Evolutionary conservation across 768 basidiomycete genomes (phyloP), one percentile per base, ranked within the genome.

Genomic region (Astraeus odoratus): DNA sequence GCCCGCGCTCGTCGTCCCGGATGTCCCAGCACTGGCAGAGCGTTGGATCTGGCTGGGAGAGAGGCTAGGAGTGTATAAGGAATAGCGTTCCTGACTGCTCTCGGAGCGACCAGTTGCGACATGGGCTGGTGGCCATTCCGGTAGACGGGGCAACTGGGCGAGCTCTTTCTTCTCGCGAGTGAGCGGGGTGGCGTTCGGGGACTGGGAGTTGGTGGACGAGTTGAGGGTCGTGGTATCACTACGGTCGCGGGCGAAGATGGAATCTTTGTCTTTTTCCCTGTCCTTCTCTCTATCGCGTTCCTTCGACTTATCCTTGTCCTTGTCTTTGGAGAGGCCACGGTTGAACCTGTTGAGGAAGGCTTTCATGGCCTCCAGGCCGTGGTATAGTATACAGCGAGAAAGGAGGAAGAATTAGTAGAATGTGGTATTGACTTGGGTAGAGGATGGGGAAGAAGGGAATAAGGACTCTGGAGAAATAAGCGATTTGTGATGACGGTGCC

Each of bases 291-390:
- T 54, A 2, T 61, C 57, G n/a, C n/a, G n/a, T n/a, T n/a, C n/a
- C n/a, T n/a, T n/a, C n/a, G n/a, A n/a, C 4, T 29, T 57, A 8
- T 60, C 60, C 7, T 51, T 55, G 5, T 68, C 69, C 49, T 54
- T 66, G 30, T 63, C 61, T 38, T 65, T 84, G 58, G 72, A 65
- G 53, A 70, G 75, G 47, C 70, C 75, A 45, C 78, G 77, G 56
- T 86, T 86, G 55, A 90, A 69, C 58, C 86, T 78, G 60, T 77
- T 76, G 65, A 90, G 77, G 55, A 90, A 83, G 35, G 88, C 87
- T 75, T 88, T 90, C 87, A 91, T 91, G 63, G 64, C 49, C 51
- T 39, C 36, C 34, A 34, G 47, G 47, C 47, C 47, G 35, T 26
- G 42, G 30, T 33, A 15, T 30, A 23, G 12, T 43, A 23, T 34